These are phyloP conservation scores for Dothistroma septosporum DNA, from an alignment of 2,329 filamentous ascomycete species.

Conservation along the genomic window DNA sequence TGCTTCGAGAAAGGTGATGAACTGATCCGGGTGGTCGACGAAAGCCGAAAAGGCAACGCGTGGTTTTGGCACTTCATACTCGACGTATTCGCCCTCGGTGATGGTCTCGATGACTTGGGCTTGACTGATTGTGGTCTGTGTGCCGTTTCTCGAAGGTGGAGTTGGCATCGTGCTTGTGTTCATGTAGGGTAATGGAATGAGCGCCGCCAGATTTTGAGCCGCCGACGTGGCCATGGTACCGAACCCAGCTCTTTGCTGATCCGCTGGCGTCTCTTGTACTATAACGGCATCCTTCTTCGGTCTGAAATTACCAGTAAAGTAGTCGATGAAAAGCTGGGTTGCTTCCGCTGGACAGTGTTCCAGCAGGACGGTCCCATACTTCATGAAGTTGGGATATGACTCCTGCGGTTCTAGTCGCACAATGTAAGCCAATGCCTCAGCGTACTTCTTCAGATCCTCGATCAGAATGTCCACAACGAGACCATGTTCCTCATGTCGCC, in stretches of 20 bases:
- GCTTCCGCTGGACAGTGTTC: slow-evolving; percentile 79
- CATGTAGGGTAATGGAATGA: slow-evolving; percentile 83
- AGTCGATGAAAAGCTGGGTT: slow-evolving; percentile 86
- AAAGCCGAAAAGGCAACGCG: slow-evolving; percentile 92
- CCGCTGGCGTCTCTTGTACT: slow-evolving; percentile 42
- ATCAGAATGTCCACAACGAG: slow-evolving; percentile 93
- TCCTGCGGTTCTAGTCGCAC: slow-evolving; percentile 78
- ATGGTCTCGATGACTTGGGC: slow-evolving; percentile 51
- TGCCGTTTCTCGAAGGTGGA: slow-evolving; percentile 43
- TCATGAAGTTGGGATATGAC: slow-evolving; percentile 87
- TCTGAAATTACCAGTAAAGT: slow-evolving; percentile 81
- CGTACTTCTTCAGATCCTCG: slow-evolving; percentile 88
- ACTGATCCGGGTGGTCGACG: slow-evolving; percentile 87
- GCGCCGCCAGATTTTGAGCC: slow-evolving; percentile 77
- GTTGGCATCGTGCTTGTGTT: slow-evolving; percentile 58
- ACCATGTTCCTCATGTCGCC: slow-evolving; percentile 89
- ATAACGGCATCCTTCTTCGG: slow-evolving; percentile 63
- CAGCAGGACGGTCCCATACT: slow-evolving; percentile 86
- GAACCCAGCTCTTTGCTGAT: slow-evolving; percentile 31
- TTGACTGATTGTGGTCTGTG: slow-evolving; percentile 52
- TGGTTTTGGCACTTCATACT: slow-evolving; percentile 77
- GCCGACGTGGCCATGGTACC: slow-evolving; percentile 61
- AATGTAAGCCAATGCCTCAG: slow-evolving; percentile 84
- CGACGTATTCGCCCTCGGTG: slow-evolving; percentile 49
- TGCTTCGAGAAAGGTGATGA: slow-evolving; percentile 87